Evolutionary conservation across 345 rosid genomes (phyloP).

Genomic region (Acer saccharum): DNA sequence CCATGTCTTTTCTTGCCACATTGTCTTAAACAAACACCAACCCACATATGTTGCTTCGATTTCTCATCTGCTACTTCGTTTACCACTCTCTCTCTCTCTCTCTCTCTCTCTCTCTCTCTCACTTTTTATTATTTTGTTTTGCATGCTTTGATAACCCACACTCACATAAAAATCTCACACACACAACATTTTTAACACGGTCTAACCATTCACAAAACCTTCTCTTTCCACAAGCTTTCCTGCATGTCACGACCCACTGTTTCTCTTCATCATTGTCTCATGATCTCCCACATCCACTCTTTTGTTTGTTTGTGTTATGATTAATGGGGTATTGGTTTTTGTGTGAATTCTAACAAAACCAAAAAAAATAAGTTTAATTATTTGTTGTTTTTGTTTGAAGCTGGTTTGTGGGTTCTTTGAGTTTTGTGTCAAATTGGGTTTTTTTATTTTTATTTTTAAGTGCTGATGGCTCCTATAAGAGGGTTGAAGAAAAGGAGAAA

Average conservation of each 20-base stretch:
- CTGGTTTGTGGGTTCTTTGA: conserved; percentile 20
- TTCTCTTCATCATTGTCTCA: conserved; percentile 22
- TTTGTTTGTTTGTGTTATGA: conserved; percentile 11
- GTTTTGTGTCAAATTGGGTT: conserved; percentile 35
- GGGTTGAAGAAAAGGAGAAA: conserved; percentile 43
- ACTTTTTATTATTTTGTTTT: background rate
- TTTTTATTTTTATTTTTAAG: conserved; percentile 1
- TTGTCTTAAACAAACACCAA: conserved; percentile 25
- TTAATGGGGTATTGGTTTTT: conserved; percentile 38
- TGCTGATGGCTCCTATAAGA: conserved; percentile 51
- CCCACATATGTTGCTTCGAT: conserved; percentile 19
- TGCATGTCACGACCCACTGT: conserved; percentile 35
- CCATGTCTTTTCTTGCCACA: conserved; percentile 22
- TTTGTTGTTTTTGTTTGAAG: conserved; percentile 24
- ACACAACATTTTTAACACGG: background rate
- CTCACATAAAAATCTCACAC: background rate
- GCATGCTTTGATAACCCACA: conserved; percentile 30
- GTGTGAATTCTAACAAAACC: conserved; percentile 22
- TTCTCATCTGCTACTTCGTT: background rate
- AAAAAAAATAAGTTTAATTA: background rate
- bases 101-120: background rate
- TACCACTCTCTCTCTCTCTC: background rate
- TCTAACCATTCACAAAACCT: background rate
- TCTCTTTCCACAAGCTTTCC: background rate
- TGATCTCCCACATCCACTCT: conserved; percentile 21